A percentile compares a stretch with the other conserved stretches of the same genome.
Evolutionary conservation across 768 basidiomycete species (phyloP).

Genomic region (Mycena leptocephala): DNA sequence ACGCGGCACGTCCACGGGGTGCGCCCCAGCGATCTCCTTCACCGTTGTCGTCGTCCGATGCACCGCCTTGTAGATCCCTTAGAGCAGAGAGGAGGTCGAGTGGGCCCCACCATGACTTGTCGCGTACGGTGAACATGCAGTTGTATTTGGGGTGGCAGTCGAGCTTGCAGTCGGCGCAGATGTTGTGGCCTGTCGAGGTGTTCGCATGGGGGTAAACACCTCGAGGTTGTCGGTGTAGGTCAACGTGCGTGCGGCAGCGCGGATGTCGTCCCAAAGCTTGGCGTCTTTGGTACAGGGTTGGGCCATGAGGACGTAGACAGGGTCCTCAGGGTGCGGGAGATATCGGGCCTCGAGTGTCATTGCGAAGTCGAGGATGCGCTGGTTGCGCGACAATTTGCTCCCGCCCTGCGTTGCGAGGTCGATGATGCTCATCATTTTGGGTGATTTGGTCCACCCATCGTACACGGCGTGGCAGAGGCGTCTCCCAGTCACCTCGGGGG

Average conservation of each 20-base stretch:
- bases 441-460: background rate
- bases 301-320: conserved; percentile 1
- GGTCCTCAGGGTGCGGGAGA: background rate
- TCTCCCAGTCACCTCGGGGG: background rate
- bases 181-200: background rate
- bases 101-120: conserved; percentile 17
- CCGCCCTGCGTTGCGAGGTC: conserved; percentile 5
- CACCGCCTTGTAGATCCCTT: background rate
- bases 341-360: background rate
- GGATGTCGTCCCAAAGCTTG: conserved; percentile 7
- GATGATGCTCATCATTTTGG: background rate
- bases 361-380: background rate
- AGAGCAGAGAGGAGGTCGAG: background rate
- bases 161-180: conserved; percentile 11
- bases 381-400: background rate
- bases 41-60: background rate
- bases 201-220: background rate
- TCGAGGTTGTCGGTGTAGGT: conserved; percentile 7
- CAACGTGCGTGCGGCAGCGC: background rate
- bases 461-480: background rate
- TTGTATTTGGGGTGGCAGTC: conserved; percentile 8
- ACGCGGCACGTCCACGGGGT: no score
- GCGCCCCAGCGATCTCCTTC: background rate
- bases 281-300: background rate
- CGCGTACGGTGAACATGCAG: conserved; percentile 7